These are phyloP conservation scores for Moricandia moricandioides DNA, from an alignment of 345 rosid species.

Conservation along the genomic window DNA sequence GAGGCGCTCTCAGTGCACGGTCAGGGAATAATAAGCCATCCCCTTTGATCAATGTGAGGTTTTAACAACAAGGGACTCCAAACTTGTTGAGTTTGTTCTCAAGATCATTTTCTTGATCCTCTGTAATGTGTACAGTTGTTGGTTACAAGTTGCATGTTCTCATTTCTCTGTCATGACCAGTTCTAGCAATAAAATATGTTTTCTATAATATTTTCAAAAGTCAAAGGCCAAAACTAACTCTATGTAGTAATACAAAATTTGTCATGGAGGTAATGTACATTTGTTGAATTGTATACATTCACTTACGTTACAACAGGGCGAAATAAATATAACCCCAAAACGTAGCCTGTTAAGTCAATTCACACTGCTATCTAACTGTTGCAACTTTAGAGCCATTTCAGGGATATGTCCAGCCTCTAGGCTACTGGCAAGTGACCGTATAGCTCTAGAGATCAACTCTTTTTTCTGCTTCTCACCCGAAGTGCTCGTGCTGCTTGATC, in stretches of 20 bases:
- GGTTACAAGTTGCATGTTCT: not conserved
- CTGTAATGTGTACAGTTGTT: not conserved
- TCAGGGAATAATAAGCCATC: no score
- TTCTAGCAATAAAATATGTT: not conserved
- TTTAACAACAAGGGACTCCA: no score
- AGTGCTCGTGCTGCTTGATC: slow-evolving; percentile 26
- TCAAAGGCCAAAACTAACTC: not conserved
- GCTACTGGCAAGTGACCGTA: slow-evolving; percentile 36
- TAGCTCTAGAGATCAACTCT: slow-evolving; percentile 65
- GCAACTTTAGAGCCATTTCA: slow-evolving; percentile 25
- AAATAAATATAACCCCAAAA: not conserved
- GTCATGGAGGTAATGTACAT: not conserved
- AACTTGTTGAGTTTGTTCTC: no score
- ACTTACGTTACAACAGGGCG: not conserved
- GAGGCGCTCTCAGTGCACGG: no score
- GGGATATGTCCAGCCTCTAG: slow-evolving; percentile 20
- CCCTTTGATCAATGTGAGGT: no score
- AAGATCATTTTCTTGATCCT: no score
- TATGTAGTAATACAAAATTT: not conserved
- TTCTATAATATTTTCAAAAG: not conserved
- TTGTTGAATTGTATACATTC: not conserved
- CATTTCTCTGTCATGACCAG: not conserved
- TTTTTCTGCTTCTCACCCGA: slow-evolving; percentile 58
- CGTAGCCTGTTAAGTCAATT: slow-evolving; percentile 16
- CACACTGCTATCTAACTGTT: slow-evolving; percentile 23